A percentile compares a stretch with the other conserved stretches of the same genome.
Conservation (phyloP, 148 eudicot species). For the Salicornia ramosissima region DNA sequence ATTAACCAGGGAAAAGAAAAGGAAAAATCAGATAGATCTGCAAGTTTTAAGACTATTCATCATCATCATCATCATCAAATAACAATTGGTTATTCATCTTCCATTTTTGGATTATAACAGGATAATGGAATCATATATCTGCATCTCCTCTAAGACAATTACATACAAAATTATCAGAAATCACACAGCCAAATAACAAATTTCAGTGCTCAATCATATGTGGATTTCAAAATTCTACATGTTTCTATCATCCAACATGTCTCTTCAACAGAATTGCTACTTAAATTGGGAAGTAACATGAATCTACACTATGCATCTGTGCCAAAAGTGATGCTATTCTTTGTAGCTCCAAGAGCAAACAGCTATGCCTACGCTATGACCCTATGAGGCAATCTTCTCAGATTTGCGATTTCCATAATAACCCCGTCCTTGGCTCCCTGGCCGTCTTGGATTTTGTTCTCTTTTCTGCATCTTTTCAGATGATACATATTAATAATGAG, state of each 20-base stretch:
- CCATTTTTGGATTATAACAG: too few relatives aligned
- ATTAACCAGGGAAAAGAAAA: too few relatives aligned
- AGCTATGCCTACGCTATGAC: conserved; percentile 8
- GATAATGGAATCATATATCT: too few relatives aligned
- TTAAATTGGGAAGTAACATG: background rate
- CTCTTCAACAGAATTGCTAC: background rate
- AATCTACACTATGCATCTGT: background rate
- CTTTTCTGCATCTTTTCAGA: conserved; percentile 24
- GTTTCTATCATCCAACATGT: background rate
- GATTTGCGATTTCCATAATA: background rate
- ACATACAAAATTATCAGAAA: too few relatives aligned
- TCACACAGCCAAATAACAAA: too few relatives aligned
- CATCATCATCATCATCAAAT: too few relatives aligned
- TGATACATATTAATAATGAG: background rate
- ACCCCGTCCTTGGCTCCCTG: conserved; percentile 13
- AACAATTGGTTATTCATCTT: too few relatives aligned
- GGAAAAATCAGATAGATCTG: too few relatives aligned
- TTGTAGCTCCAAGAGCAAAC: background rate
- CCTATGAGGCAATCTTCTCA: conserved; percentile 14
- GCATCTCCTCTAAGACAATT: too few relatives aligned
- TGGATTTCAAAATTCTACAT: background rate
- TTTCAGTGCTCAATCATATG: background rate
- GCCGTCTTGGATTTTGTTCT: conserved; percentile 4
- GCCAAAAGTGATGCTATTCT: background rate
- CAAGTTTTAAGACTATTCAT: too few relatives aligned